Conservation (phyloP, 371 early-diverging fungal genomes). For the Lichtheimia ornata region DNA sequence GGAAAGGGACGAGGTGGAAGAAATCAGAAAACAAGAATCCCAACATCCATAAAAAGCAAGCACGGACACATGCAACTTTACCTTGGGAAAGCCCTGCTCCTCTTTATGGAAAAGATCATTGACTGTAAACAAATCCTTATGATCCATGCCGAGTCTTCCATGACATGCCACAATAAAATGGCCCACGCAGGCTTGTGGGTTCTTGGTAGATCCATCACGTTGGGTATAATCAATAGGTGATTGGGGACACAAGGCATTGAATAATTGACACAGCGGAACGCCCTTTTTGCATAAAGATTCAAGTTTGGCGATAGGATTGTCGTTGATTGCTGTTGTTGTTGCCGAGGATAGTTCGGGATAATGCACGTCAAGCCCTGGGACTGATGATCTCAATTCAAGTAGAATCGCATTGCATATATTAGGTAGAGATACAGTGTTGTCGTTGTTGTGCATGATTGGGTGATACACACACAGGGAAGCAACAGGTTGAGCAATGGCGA, state of each 20-base stretch:
- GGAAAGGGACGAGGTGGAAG: no score
- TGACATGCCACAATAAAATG: constrained; percentile 76
- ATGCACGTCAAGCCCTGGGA: no score
- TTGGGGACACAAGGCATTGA: constrained; percentile 71
- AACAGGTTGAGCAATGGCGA: background rate
- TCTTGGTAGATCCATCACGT: constrained; percentile 43
- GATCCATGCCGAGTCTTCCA: constrained; percentile 65
- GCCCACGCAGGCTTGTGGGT: constrained; percentile 80
- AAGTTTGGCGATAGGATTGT: constrained; percentile 82
- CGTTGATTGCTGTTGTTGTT: background rate
- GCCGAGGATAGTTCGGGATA: constrained; percentile 21
- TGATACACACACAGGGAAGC: no score
- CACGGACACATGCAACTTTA: constrained; percentile 29
- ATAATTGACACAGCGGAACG: constrained; percentile 79
- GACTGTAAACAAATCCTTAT: constrained; percentile 81
- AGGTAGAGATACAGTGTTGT: no score
- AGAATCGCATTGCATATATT: background rate
- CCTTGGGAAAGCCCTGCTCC: constrained; percentile 94
- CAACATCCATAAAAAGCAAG: constrained; percentile 1
- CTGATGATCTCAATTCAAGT: background rate
- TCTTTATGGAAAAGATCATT: constrained; percentile 89
- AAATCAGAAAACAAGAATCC: no score
- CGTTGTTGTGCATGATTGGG: no score
- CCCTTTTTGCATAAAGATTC: constrained; percentile 91
- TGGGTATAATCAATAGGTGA: constrained; percentile 50